These are phyloP conservation scores for Hymenoscyphus linearis DNA, from an alignment of 2,329 filamentous ascomycete species.

Conservation along the genomic window DNA sequence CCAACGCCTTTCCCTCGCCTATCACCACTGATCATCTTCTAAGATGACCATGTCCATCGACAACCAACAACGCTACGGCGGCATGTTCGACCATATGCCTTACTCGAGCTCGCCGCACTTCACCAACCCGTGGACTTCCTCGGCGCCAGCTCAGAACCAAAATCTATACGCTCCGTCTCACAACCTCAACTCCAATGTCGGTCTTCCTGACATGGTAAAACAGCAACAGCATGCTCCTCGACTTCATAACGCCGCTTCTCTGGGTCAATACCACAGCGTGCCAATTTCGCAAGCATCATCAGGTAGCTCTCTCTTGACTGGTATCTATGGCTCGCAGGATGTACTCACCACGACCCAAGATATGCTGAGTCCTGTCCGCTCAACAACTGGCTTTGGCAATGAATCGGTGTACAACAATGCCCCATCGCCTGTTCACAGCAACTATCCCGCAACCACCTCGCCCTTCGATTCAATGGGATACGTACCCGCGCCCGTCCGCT, in stretches of 20 bases:
- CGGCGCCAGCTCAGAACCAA: constrained; percentile 43
- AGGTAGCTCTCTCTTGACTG: constrained; percentile 57
- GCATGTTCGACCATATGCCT: constrained; percentile 71
- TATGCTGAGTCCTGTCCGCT: constrained; percentile 58
- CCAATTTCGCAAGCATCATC: constrained; percentile 69
- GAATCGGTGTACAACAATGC: constrained; percentile 64
- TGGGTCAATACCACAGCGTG: constrained; percentile 68
- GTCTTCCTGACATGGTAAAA: constrained; percentile 52
- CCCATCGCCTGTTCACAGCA: constrained; percentile 41
- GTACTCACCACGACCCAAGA: constrained; percentile 72
- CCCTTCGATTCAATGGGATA: constrained; percentile 77
- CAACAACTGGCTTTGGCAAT: constrained; percentile 59
- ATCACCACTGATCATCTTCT: constrained; percentile 16
- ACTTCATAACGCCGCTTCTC: constrained; percentile 50
- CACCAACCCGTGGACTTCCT: constrained; percentile 80
- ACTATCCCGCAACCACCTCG: constrained; percentile 40
- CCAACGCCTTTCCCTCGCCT: constrained; percentile 8
- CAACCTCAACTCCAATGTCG: constrained; percentile 46
- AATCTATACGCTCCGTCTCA: constrained; percentile 57
- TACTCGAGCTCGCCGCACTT: constrained; percentile 67
- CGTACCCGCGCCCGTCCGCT: constrained; percentile 57
- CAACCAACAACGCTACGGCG: constrained; percentile 77
- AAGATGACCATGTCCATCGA: constrained; percentile 94
- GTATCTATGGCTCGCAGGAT: constrained; percentile 56
- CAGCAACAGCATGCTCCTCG: constrained; percentile 48